Percentiles rank a stretch among this genome's conserved stretches.
Evolutionary conservation across 2,329 filamentous ascomycete species (phyloP).

Genomic region (Aspergillus cejpii): DNA sequence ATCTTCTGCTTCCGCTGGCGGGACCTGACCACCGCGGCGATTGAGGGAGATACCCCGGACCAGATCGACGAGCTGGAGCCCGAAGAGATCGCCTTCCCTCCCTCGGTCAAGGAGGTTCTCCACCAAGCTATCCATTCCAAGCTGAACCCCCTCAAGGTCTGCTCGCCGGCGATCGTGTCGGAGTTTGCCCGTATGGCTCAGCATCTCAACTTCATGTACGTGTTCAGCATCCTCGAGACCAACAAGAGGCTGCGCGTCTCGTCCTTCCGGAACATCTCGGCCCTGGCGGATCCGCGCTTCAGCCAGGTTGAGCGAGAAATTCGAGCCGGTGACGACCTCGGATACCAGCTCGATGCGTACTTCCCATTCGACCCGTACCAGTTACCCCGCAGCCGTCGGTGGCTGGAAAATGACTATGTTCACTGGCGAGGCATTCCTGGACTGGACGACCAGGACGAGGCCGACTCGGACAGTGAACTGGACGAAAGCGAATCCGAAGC

Average conservation of each 20-base stretch:
- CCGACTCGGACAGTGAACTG: slow-evolving; percentile 42
- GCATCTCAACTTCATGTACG: slow-evolving; percentile 80
- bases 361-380: slow-evolving; percentile 98
- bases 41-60: slow-evolving; percentile 49
- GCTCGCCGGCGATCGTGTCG: slow-evolving; percentile 79
- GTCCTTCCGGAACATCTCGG: slow-evolving; percentile 49
- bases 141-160: slow-evolving; percentile 92
- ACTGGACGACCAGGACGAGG: slow-evolving; percentile 51
- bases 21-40: slow-evolving; percentile 62
- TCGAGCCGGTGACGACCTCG: slow-evolving; percentile 60
- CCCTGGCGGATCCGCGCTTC: slow-evolving; percentile 35
- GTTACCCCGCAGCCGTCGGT: slow-evolving; percentile 75
- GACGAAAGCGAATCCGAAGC: slow-evolving; percentile 29
- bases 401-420: slow-evolving; percentile 80
- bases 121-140: slow-evolving; percentile 74
- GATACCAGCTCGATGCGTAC: slow-evolving; percentile 82
- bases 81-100: slow-evolving; percentile 71
- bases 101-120: slow-evolving; percentile 65
- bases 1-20: slow-evolving; percentile 98
- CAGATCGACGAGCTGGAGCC: slow-evolving; percentile 50
- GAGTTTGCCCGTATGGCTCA: slow-evolving; percentile 86
- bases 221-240: slow-evolving; percentile 78
- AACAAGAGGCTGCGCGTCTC: slow-evolving; percentile 85
- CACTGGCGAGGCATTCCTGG: slow-evolving; percentile 71
- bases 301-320: slow-evolving; percentile 50